Evolutionary conservation across 345 rosid genomes (phyloP).

Genomic region (Salix viminalis): DNA sequence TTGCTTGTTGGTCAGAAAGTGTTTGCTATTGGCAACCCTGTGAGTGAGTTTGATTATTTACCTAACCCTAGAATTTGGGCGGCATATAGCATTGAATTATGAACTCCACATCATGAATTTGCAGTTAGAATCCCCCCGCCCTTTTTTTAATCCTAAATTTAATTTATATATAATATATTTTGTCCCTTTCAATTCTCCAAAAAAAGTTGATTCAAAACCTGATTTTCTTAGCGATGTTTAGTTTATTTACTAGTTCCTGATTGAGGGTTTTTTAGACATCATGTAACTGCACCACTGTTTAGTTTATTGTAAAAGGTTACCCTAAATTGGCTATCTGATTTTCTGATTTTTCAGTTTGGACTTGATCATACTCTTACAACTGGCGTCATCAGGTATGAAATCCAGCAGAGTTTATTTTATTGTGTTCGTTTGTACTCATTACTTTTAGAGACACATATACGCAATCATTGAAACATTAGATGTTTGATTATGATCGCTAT

Average conservation of each 20-base stretch:
- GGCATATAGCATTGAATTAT: not conserved
- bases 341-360: slow-evolving; percentile 65
- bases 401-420: not conserved
- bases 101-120: not conserved
- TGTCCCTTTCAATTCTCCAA: no score
- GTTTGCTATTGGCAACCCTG: slow-evolving; percentile 93
- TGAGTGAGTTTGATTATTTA: slow-evolving; percentile 31
- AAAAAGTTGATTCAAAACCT: no score
- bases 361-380: slow-evolving; percentile 95
- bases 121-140: not conserved
- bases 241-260: not conserved
- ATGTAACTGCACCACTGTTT: slow-evolving; percentile 1
- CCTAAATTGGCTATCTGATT: not conserved
- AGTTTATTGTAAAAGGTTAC: not conserved
- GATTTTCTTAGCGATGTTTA: no score
- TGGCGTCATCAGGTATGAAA: slow-evolving; percentile 80
- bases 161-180: no score
- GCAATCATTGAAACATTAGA: not conserved
- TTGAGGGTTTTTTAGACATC: not conserved
- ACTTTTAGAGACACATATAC: no score
- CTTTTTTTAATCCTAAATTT: no score
- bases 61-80: no score
- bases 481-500: not conserved
- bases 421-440: not conserved
- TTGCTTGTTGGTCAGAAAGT: slow-evolving; percentile 98